A percentile compares a stretch with the other conserved stretches of the same genome.
phyloP scores from a whole-genome alignment of 2,329 filamentous ascomycete genomes.

The Alternaria incomplexa region DNA sequence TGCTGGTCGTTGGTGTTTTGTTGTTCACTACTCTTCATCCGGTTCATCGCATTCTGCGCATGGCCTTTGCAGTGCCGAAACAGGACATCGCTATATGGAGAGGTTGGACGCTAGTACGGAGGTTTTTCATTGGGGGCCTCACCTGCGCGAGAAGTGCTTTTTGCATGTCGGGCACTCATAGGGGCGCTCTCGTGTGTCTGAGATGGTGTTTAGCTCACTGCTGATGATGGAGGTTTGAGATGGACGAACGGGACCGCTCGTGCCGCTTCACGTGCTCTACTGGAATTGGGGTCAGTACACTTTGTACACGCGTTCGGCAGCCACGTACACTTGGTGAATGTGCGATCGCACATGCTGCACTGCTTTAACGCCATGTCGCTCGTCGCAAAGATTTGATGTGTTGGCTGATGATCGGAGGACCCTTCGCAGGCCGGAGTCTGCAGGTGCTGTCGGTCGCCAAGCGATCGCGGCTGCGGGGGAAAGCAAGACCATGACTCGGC shows the following conservation, averaged over 20 bases:
- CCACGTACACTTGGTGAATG: slow-evolving; percentile 56
- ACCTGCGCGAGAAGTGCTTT: slow-evolving; percentile 63
- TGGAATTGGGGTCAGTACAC: slow-evolving; percentile 9
- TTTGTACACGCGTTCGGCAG: not conserved
- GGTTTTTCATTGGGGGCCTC: slow-evolving; percentile 15
- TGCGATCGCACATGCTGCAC: slow-evolving; percentile 57
- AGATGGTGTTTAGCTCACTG: slow-evolving; percentile 24
- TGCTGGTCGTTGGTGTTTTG: slow-evolving; percentile 34
- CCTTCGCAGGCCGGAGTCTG: slow-evolving; percentile 21
- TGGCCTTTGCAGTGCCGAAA: slow-evolving; percentile 61
- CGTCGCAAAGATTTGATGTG: slow-evolving; percentile 13
- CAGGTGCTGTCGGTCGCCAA: slow-evolving; percentile 22
- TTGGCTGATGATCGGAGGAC: slow-evolving; percentile 20
- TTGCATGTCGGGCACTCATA: slow-evolving; percentile 61
- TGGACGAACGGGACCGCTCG: slow-evolving; percentile 59
- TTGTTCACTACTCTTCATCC: slow-evolving; percentile 41
- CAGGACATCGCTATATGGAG: slow-evolving; percentile 53
- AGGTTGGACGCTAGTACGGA: slow-evolving; percentile 27
- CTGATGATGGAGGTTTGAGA: not conserved
- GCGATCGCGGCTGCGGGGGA: slow-evolving; percentile 37
- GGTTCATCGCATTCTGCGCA: slow-evolving; percentile 49
- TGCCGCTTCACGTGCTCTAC: slow-evolving; percentile 61
- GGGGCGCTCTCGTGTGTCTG: slow-evolving; percentile 62
- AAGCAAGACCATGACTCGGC: slow-evolving; percentile 38
- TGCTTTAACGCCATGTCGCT: slow-evolving; percentile 46